Percentiles rank a stretch among this genome's conserved stretches.
These are phyloP conservation scores for Aspergillus alliaceus DNA, from an alignment of 2,329 filamentous ascomycete species.

Conservation along the genomic window DNA sequence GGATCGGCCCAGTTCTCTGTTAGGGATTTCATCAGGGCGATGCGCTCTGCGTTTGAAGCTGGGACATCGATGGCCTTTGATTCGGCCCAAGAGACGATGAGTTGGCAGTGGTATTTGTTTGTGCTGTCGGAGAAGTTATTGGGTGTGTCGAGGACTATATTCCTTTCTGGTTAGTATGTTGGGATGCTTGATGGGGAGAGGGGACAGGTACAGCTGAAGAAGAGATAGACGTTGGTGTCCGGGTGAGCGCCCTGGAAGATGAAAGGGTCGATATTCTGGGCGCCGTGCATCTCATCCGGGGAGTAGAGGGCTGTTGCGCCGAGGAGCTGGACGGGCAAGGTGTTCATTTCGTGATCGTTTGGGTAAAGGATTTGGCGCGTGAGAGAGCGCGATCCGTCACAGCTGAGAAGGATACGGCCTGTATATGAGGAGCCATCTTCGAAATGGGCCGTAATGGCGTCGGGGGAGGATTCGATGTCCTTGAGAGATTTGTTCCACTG, in stretches of 20 bases:
- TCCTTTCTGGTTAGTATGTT: background rate
- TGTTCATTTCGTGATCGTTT: slow-evolving; percentile 28
- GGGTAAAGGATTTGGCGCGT: slow-evolving; percentile 38
- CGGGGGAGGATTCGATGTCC: slow-evolving; percentile 33
- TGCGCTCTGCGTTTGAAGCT: slow-evolving; percentile 36
- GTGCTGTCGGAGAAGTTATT: slow-evolving; percentile 38
- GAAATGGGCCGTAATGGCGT: slow-evolving; percentile 46
- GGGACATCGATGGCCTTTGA: slow-evolving; percentile 43
- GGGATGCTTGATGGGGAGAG: background rate
- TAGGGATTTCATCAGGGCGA: slow-evolving; percentile 46
- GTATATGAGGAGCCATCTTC: slow-evolving; percentile 45
- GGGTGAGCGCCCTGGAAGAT: slow-evolving; percentile 58
- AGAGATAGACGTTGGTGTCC: slow-evolving; percentile 52
- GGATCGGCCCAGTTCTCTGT: slow-evolving; percentile 52
- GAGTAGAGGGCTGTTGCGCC: slow-evolving; percentile 48
- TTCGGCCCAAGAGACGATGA: slow-evolving; percentile 55
- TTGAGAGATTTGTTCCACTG: slow-evolving; percentile 43
- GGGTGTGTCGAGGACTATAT: slow-evolving; percentile 51
- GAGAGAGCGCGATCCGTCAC: slow-evolving; percentile 52
- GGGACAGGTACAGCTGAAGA: slow-evolving; percentile 49
- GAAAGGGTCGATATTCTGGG: slow-evolving; percentile 53
- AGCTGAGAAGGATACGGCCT: slow-evolving; percentile 51
- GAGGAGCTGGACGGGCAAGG: slow-evolving; percentile 52
- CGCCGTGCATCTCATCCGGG: slow-evolving; percentile 41
- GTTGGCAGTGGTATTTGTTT: slow-evolving; percentile 48